Conservation (phyloP, 495 filamentous ascomycete genomes). For the Aspergillus affinis region DNA sequence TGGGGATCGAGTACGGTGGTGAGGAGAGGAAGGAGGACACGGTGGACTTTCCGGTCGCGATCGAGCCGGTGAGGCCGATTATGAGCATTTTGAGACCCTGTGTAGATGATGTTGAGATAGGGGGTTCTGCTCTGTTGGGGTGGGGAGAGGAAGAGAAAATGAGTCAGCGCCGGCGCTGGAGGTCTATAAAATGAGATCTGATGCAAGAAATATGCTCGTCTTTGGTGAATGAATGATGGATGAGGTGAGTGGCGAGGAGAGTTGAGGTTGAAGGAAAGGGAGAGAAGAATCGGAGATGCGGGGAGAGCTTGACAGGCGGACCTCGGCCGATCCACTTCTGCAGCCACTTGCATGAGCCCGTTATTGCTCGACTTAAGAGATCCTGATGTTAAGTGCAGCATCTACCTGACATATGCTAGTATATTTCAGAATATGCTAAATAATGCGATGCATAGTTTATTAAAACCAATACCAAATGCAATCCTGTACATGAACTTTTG, state of each 20-base stretch:
- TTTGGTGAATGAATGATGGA: too few relatives aligned
- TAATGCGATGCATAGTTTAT: too few relatives aligned
- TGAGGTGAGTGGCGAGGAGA: neutral
- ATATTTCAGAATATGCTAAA: too few relatives aligned
- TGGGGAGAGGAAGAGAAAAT: neutral
- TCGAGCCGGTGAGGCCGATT: slow-evolving; percentile 94
- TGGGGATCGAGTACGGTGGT: slow-evolving; percentile 80
- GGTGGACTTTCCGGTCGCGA: slow-evolving; percentile 97
- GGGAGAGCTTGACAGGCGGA: neutral
- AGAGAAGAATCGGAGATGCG: slow-evolving; percentile 2
- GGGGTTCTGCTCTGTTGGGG: neutral
- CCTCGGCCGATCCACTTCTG: neutral
- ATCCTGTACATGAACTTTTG: too few relatives aligned
- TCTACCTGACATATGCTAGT: too few relatives aligned
- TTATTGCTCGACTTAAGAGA: too few relatives aligned
- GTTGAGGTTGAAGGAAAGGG: neutral
- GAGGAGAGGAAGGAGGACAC: slow-evolving; percentile 78
- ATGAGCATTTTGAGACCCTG: slow-evolving; percentile 71
- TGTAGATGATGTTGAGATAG: neutral
- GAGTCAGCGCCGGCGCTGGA: too few relatives aligned
- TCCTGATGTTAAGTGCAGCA: too few relatives aligned
- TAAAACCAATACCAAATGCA: too few relatives aligned
- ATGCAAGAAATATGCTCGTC: too few relatives aligned
- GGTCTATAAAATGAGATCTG: too few relatives aligned
- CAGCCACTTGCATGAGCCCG: too few relatives aligned